Base-by-base conservation (phyloP, 768 basidiomycete species). In the Coprinopsis cinerea region DNA sequence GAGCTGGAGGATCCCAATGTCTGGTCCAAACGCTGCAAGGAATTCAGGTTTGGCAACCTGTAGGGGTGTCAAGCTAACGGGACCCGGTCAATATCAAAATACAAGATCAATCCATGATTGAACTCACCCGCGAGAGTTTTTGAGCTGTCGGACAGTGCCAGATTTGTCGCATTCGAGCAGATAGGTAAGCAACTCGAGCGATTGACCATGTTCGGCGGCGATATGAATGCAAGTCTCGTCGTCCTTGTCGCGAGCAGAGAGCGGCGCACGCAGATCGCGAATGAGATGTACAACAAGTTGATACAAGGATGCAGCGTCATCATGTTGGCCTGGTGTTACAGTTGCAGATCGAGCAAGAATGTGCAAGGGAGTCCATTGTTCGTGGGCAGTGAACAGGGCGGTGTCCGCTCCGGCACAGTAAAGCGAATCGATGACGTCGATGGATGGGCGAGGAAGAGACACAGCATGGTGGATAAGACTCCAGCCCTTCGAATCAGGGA, bases 181-280 rank as follows among this genome's bases (percentile, higher is more conserved):
- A 35, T 83, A 74, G 47, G 72, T 69, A 35, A 89, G 64, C 17
- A 88, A 64, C 47, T 83, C 81, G 17, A 81, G 66, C 63, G 76
- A 85, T 48, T 75, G 68, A 40, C 87, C 88, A 55, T 79, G 78
- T 58, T 88, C 85, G 11, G 88, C 88, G 41, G 86, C 87, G 52
- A 88, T 69, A 68, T 90, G 88, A 43, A 90, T 72, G 69, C 85
- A 88, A 2, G 88, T 89, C 59, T 90, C 86, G 55, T 80, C 79
- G 47, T 82, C 65, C 54, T 67, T 76, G 63, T 89, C 85, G 40
- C 72, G 67, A 17, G 87, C 83, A 24, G 78, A 72, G 35, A 90
- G 61, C 0, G 88, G 86, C 4, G 83, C 82, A 25, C 77, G 79
- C 25, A 89, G 78, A 59, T 87, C 82, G 49, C 72, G 70, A 30